Percentiles rank a stretch among this genome's conserved stretches.
Evolutionary conservation across 257 asterid species (phyloP).

Genomic region (Primulina tabacum): DNA sequence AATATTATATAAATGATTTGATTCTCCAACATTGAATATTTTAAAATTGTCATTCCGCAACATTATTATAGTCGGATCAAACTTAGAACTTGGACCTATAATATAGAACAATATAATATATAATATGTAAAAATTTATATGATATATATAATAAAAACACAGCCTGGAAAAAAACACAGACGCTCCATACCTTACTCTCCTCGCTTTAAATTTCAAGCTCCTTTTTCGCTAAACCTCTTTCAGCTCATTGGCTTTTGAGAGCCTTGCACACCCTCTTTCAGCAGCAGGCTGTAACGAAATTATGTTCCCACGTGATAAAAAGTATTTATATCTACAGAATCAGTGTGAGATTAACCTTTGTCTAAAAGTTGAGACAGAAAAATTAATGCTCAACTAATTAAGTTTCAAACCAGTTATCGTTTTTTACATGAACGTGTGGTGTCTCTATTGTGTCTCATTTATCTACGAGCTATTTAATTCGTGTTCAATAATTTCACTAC

Average conservation of each 20-base stretch:
- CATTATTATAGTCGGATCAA: constrained; percentile 40
- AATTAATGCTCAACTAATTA: background rate
- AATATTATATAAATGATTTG: constrained; percentile 15
- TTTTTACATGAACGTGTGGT: too few relatives aligned
- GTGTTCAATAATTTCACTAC: background rate
- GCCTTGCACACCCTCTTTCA: constrained; percentile 31
- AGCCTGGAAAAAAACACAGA: constrained; percentile 39
- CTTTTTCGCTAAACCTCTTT: constrained; percentile 37
- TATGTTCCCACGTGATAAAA: constrained; percentile 8
- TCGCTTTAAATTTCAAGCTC: constrained; percentile 43
- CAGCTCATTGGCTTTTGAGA: constrained; percentile 25
- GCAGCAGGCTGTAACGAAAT: constrained; percentile 39
- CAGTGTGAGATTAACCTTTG: background rate
- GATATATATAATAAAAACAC: constrained; percentile 23
- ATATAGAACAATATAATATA: constrained; percentile 20
- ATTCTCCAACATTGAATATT: constrained; percentile 32
- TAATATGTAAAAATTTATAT: too few relatives aligned
- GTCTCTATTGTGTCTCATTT: background rate
- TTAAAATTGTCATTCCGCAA: constrained; percentile 28
- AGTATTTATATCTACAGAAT: background rate
- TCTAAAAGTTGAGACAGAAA: background rate
- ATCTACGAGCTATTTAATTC: background rate
- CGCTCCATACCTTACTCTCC: constrained; percentile 52
- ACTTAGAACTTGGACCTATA: constrained; percentile 47
- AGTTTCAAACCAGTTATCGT: background rate